Base-by-base conservation (phyloP, 495 filamentous ascomycete species). In the Coniosporium apollinis region DNA sequence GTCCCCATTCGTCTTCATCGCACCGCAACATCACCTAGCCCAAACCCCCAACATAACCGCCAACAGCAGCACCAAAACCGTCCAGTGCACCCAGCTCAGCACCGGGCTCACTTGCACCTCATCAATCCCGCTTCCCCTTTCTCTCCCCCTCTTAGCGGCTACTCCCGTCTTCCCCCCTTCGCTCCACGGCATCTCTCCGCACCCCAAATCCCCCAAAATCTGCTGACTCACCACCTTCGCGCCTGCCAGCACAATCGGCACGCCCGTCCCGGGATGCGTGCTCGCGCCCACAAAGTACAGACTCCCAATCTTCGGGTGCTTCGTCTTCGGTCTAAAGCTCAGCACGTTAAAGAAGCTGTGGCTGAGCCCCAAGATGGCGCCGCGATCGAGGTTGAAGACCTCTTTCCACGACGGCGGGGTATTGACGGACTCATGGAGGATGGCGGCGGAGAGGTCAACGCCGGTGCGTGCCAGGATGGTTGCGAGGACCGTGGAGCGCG, bases 291-390 rank as follows among this genome's bases (percentile, higher is more conserved):
- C 76, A 50, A 82, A 79, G 43, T 74, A 76, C 30, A 66, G 45
- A 5, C 59, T 51, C 16, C 42, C 45, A 1, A 48, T 33, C 10
- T 14, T 16, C 9, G 41, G 33, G 1, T 41, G 42, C 4, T 30
- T 26, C 4, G 69, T 77, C 31, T 57, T 54, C 0, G 76, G 76
- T 2, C 76, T 54, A 56, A 80, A 82, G 15, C 57, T 55, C 2
- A 80, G 49, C 16, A 82, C 76, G 47, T 82, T 82, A 49, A 77
- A 74, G 57, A 82, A 82, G 19, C 56, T 60, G 55, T 82, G 76
- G 14, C 60, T 64, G 16, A 82, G 54, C 0, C 76, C 76, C 0
- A 82, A 57, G 41, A 80, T 82, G 6, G 73, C 72, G 5, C 76
- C 76, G 35, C 67, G 66, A 55, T 77, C 71, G 32, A 82, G 69